Percentiles rank a stretch among this genome's conserved stretches.
These are phyloP conservation scores for Eutrema salsugineum DNA, from an alignment of 441 rosid species.

Conservation along the genomic window DNA sequence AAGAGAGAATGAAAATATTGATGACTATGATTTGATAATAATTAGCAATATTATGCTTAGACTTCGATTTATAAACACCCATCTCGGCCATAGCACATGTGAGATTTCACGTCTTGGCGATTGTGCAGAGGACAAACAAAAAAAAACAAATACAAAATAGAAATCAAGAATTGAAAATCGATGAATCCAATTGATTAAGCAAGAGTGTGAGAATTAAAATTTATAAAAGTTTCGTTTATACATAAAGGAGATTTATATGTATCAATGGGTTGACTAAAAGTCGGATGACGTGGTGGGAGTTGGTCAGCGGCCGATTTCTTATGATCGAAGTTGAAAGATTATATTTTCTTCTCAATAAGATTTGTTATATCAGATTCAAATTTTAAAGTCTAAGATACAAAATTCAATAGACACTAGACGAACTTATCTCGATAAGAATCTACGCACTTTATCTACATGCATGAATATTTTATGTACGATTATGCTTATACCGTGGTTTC, in stretches of 20 bases:
- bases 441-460: neutral
- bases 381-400: neutral
- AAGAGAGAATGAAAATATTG: slow-evolving; percentile 19
- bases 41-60: neutral
- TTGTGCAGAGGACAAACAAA: slow-evolving; percentile 8
- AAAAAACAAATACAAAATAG: slow-evolving; percentile 1
- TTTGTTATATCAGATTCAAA: neutral
- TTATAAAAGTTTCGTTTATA: slow-evolving; percentile 3
- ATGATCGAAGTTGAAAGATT: slow-evolving; percentile 24
- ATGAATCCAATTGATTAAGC: slow-evolving; percentile 13
- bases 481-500: neutral
- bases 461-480: neutral
- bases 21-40: neutral
- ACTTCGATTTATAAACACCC: slow-evolving; percentile 22
- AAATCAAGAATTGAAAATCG: neutral
- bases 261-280: slow-evolving; percentile 14
- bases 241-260: slow-evolving; percentile 1
- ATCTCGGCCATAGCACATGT: slow-evolving; percentile 29
- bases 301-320: slow-evolving; percentile 40
- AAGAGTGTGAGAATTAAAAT: slow-evolving; percentile 26
- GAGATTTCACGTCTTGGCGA: slow-evolving; percentile 33
- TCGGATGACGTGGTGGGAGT: slow-evolving; percentile 17
- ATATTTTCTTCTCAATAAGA: neutral
- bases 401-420: neutral
- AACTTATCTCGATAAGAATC: neutral